Conservation (phyloP, 2,329 filamentous ascomycete genomes). For the Monilinia vaccinii-corymbosi region DNA sequence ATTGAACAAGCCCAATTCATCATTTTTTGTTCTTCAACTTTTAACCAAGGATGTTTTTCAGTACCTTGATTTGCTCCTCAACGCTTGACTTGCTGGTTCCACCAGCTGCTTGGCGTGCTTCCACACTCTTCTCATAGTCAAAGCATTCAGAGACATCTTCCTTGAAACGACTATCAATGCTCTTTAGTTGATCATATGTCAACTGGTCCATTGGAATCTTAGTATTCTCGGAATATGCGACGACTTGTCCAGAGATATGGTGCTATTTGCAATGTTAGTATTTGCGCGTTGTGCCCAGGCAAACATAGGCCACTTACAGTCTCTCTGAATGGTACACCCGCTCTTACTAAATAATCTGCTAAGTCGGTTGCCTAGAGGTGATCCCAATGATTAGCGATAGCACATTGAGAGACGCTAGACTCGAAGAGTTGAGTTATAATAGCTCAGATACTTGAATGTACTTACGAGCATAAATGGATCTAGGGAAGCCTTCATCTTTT, state of each 20-base stretch:
- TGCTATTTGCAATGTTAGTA: slow-evolving; percentile 33
- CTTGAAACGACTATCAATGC: slow-evolving; percentile 59
- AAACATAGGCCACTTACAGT: slow-evolving; percentile 31
- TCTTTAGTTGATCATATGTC: slow-evolving; percentile 52
- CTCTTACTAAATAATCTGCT: slow-evolving; percentile 54
- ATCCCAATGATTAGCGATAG: neutral
- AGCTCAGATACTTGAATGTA: neutral
- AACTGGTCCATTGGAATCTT: slow-evolving; percentile 62
- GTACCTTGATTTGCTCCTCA: slow-evolving; percentile 50
- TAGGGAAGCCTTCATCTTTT: slow-evolving; percentile 70
- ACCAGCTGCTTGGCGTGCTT: slow-evolving; percentile 67
- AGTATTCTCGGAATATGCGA: slow-evolving; percentile 61
- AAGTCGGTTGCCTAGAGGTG: slow-evolving; percentile 41
- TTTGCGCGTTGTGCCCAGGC: neutral
- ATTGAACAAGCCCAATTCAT: neutral
- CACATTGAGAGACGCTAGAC: neutral
- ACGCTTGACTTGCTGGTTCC: slow-evolving; percentile 67
- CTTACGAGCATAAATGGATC: slow-evolving; percentile 66
- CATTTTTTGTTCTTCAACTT: neutral
- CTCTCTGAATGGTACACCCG: slow-evolving; percentile 69
- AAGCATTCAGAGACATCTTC: slow-evolving; percentile 63
- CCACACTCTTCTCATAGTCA: slow-evolving; percentile 75
- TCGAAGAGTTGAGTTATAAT: neutral
- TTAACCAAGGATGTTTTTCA: slow-evolving; percentile 29
- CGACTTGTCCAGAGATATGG: slow-evolving; percentile 64